Conservation (phyloP, 805 yeast species). For the Metschnikowia lochheadii region DNA sequence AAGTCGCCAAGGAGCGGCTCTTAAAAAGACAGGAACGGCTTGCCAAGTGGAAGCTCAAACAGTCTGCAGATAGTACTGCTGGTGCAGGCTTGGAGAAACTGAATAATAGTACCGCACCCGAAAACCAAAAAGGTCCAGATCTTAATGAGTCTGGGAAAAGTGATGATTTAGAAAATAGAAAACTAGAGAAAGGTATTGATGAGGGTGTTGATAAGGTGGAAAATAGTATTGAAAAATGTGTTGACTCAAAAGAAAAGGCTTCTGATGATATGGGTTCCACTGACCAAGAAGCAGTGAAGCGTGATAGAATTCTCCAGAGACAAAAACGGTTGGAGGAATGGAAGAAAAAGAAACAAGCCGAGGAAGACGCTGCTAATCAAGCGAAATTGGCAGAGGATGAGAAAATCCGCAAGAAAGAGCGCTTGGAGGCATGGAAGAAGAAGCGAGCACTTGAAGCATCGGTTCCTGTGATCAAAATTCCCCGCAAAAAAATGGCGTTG, state of each 20-base stretch:
- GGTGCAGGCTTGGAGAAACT: neutral
- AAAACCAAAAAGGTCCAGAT: too few relatives aligned
- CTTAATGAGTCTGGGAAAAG: too few relatives aligned
- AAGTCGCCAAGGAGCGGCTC: slow-evolving; percentile 28
- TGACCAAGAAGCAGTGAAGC: slow-evolving; percentile 2
- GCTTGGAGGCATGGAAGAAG: slow-evolving; percentile 52
- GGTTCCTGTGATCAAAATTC: slow-evolving; percentile 5
- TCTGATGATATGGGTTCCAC: neutral
- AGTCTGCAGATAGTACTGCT: slow-evolving; percentile 21
- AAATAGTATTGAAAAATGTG: too few relatives aligned
- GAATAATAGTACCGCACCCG: too few relatives aligned
- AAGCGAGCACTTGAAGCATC: slow-evolving; percentile 23
- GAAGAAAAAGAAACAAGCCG: slow-evolving; percentile 18
- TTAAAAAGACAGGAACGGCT: slow-evolving; percentile 47
- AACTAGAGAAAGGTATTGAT: too few relatives aligned
- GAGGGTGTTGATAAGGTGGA: too few relatives aligned
- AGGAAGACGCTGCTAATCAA: neutral
- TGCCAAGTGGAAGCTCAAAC: slow-evolving; percentile 59
- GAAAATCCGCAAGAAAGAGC: slow-evolving; percentile 21
- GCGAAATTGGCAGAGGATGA: slow-evolving; percentile 5
- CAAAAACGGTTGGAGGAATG: slow-evolving; percentile 17
- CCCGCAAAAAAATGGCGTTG: neutral
- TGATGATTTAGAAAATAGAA: too few relatives aligned
- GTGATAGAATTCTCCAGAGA: slow-evolving; percentile 11
- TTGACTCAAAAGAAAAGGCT: too few relatives aligned